Evolutionary conservation across 2,329 filamentous ascomycete species (phyloP).

Genomic region (Fusarium torreyae): DNA sequence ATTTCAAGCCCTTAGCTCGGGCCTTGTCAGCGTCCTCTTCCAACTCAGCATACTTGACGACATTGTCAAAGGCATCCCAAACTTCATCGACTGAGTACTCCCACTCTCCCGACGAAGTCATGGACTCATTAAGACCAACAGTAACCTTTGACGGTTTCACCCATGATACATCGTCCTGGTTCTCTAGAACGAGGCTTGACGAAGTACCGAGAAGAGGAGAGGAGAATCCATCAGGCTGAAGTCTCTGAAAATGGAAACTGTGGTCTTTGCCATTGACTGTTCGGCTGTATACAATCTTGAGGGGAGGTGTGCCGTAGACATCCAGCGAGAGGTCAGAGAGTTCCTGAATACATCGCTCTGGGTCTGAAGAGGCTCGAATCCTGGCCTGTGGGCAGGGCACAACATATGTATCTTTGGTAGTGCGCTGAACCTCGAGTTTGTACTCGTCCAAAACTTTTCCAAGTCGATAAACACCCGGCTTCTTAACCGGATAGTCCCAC

Average conservation of each 20-base stretch:
- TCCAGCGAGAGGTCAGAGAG: slow-evolving; percentile 87
- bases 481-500: slow-evolving; percentile 83
- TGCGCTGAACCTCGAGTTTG: slow-evolving; percentile 89
- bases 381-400: slow-evolving; percentile 87
- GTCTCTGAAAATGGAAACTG: slow-evolving; percentile 91
- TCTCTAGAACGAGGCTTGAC: slow-evolving; percentile 72
- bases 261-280: slow-evolving; percentile 87
- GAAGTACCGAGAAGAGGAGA: slow-evolving; percentile 81
- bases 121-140: slow-evolving; percentile 91
- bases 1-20: slow-evolving; percentile 75
- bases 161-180: slow-evolving; percentile 82
- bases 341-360: slow-evolving; percentile 86
- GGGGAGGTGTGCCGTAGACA: slow-evolving; percentile 88
- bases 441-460: slow-evolving; percentile 91
- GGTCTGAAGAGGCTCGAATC: slow-evolving; percentile 73
- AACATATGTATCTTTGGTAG: slow-evolving; percentile 83
- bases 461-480: slow-evolving; percentile 89
- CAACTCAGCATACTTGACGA: slow-evolving; percentile 78
- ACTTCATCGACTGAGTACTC: slow-evolving; percentile 93
- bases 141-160: slow-evolving; percentile 80
- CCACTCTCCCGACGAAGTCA: slow-evolving; percentile 85
- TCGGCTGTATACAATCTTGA: slow-evolving; percentile 93
- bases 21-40: slow-evolving; percentile 79
- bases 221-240: slow-evolving; percentile 88
- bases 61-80: slow-evolving; percentile 89